Evolutionary conservation across 129 eudicot species (phyloP), one percentile per base, ranked within the genome.

Genomic region (Apium graveolens): DNA sequence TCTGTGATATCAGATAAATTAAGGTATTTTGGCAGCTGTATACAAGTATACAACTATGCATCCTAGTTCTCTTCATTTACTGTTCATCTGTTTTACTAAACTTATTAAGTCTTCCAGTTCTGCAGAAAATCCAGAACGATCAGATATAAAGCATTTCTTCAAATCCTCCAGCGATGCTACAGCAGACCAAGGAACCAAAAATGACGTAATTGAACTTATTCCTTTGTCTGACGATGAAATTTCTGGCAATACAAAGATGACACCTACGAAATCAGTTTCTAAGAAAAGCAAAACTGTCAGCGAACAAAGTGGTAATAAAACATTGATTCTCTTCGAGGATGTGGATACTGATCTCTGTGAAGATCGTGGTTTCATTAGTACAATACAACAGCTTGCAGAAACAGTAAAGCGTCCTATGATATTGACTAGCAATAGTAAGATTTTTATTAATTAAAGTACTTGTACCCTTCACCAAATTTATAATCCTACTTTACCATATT

Each of bases 361-460:
- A 87, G 99, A 96, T 77, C 97, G 88, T 81, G 97, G 99, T 68
- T 88, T 96, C 83, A 81, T 92, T 82, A 74, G 95, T 7, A 89
- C 95, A 7, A 90, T 96, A 87, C 93, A 90, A 72, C 97, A 87
- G 77, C 97, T 96, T 75, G 97, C 97, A 49, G 91, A 90, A 80
- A 96, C 95, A 37, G 97, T 93, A 80, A 96, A 96, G 73, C 88
- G 97, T 57, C 99, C 99, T 34, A 96, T 96, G 97, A 96, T 96
- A 86, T 83, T 96, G 82, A 92, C 99, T 76, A 86, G 95, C 88
- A 96, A 96, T 84, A 86, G 99, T 96, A 89, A 86, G 91, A 85
- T 38, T 27, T 8, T 45, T 75, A 37, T 78, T 53, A 78, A 44
- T 81, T 74, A 31, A 77, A 78, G 43, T 75, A 1, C 24, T 60